Evolutionary conservation across 2,329 filamentous ascomycete genomes (phyloP).

Genomic region (Balansia obtecta): DNA sequence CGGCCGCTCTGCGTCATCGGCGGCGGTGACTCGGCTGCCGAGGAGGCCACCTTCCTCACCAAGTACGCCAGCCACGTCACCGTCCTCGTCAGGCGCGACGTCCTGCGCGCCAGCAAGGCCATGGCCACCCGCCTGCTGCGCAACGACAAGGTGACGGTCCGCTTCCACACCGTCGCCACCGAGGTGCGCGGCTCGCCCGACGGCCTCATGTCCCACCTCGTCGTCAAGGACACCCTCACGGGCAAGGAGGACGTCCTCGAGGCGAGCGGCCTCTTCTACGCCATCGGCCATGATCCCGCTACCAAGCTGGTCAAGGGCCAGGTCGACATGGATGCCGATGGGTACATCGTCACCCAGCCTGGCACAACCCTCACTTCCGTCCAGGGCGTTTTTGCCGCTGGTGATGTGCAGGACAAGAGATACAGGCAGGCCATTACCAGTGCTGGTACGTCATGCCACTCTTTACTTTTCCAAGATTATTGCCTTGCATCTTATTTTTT

Average conservation of each 20-base stretch:
- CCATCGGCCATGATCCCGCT: conserved; percentile 91
- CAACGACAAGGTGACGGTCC: conserved; percentile 83
- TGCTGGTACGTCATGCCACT: conserved; percentile 53
- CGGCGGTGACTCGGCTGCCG: conserved; percentile 90
- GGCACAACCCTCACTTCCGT: conserved; percentile 82
- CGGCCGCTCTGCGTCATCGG: conserved; percentile 94
- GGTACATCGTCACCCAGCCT: conserved; percentile 80
- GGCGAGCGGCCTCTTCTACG: conserved; percentile 92
- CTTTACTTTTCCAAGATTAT: neutral
- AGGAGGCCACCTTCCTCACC: conserved; percentile 93
- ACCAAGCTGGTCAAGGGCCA: conserved; percentile 85
- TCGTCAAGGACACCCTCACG: conserved; percentile 66
- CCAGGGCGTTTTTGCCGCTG: conserved; percentile 88
- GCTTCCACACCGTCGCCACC: conserved; percentile 68
- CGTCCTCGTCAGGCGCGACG: conserved; percentile 79
- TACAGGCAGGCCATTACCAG: conserved; percentile 97
- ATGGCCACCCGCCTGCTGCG: conserved; percentile 77
- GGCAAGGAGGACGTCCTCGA: conserved; percentile 73
- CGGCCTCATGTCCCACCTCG: conserved; percentile 78
- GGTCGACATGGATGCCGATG: conserved; percentile 76
- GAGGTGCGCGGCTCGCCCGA: conserved; percentile 79
- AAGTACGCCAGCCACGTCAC: conserved; percentile 96
- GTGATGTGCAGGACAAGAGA: conserved; percentile 96
- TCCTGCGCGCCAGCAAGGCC: conserved; percentile 76
- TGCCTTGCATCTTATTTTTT: too few relatives aligned